Conservation (phyloP, 495 filamentous ascomycete genomes). For the Xylaria scruposa region DNA sequence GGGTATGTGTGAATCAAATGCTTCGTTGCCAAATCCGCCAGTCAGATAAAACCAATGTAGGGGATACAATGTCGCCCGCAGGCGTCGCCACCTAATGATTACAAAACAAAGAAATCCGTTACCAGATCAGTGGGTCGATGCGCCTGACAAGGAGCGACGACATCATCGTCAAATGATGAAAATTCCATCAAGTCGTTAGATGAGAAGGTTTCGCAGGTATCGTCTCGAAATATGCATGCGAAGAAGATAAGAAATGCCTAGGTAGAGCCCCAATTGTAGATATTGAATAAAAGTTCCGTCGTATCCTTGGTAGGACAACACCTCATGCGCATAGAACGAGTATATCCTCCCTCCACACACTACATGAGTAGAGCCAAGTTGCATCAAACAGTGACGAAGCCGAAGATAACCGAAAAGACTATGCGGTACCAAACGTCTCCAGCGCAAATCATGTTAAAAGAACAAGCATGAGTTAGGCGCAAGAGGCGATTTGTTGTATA, state of each 20-base stretch:
- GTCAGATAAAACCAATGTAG: conserved; percentile 15
- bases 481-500: background rate
- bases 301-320: background rate
- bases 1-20: conserved; percentile 11
- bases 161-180: conserved; percentile 4
- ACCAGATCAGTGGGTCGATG: background rate
- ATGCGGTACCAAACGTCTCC: background rate
- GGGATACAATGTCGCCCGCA: background rate
- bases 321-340: background rate
- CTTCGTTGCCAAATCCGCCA: conserved; percentile 1
- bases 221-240: background rate
- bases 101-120: background rate
- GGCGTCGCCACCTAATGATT: background rate
- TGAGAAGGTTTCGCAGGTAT: background rate
- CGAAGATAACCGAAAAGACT: background rate
- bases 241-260: background rate
- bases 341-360: background rate
- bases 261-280: background rate
- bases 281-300: background rate
- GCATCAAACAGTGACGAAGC: background rate
- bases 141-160: conserved; percentile 3
- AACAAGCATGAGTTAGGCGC: background rate
- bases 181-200: conserved; percentile 12
- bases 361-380: background rate
- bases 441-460: background rate